Evolutionary conservation across 768 basidiomycete genomes (phyloP), one percentile per base, ranked within the genome.

Genomic region (Lactifluus subvellereus): DNA sequence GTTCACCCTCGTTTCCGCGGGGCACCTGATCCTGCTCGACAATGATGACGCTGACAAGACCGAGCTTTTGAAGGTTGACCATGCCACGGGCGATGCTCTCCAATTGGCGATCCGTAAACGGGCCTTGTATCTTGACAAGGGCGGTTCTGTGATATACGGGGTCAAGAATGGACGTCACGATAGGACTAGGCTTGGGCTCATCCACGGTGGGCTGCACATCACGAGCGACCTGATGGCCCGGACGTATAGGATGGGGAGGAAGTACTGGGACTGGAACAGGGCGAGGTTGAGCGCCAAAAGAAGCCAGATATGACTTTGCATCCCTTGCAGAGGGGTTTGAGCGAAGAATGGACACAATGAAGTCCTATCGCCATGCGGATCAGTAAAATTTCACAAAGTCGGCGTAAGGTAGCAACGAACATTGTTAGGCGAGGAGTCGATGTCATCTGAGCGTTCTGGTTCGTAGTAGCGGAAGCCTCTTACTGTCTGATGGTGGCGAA

Each of bases 81-180:
- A 99, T 84, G 57, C 97, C 97, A 45, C 88, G 84, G 45, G 89
- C 86, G 68, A 99, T 92, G 72, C 94, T 95, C 67, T 96, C 91
- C 61, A 98, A 84, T 70, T 98, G 97, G 8, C 86, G 81, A 74
- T 96, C 89, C 10, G 85, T 89, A 72, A 98, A 98, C 2, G 97
- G 97, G 10, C 95, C 94, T 73, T 98, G 97, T 2, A 98, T 78
- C 76, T 98, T 98, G 69, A 99, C 95, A 16, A 99, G 84, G 5
- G 95, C 94, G 0, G 97, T 96, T 57, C 92, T 88, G 49, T 86
- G 82, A 61, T 85, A 78, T 57, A 91, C 83, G 6, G 95, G 95
- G 70, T 94, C 80, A n/a, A 95, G 79, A 67, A 90, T 87, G n/a
- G 87, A 86, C 6, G 84, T 80, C 64, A 89, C 75, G 67, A 88